Evolutionary conservation across 805 yeast genomes (phyloP), one percentile per base, ranked within the genome.

Genomic region (Lipomyces sp.): DNA sequence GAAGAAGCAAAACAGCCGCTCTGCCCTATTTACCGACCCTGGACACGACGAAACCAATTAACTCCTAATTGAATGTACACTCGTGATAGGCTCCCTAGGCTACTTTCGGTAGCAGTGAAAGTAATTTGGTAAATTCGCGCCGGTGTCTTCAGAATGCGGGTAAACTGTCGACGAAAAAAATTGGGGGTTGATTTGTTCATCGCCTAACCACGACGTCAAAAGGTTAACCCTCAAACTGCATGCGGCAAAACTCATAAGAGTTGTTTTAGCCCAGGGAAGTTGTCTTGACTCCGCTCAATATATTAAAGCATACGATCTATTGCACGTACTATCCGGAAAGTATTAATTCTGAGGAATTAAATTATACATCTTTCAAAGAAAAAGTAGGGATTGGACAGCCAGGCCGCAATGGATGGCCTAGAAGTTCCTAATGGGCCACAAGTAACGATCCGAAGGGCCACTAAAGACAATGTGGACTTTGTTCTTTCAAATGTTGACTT

Each of bases 381-480:
- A 42, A 5, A 18, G 24, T n/a, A 24, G n/a, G 7, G 48, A 42
- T n/a, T 15, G 24, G 29, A 42, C 24, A 0, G 48, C 18, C 7
- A 42, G n/a, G 8, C 3, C 48, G 48, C 8, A 5, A 42, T 42
- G 48, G 48, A 42, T n/a, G 48, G 48, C 4, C 48, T 42, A n/a
- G 48, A 42, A n/a, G 48, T n/a, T 42, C 48, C 48, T 42, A 42
- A 18, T 8, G 90, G 87, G 57, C 97, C 97, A 29, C 87, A 89
- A 71, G 90, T 95, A 70, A 92, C 94, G 57, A 94, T 95, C 77
- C 87, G 98, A 78, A 87, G 88, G 75, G 87, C 94, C 24, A 92
- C 89, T 58, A 83, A 84, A 71, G 98, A 94, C 75, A 90, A 87
- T 75, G 98, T 95, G 69, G 97, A 95, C 78, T 90, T 95, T 75